phyloP scores from a whole-genome alignment of 129 eudicot species.

The Erigeron canadensis region DNA sequence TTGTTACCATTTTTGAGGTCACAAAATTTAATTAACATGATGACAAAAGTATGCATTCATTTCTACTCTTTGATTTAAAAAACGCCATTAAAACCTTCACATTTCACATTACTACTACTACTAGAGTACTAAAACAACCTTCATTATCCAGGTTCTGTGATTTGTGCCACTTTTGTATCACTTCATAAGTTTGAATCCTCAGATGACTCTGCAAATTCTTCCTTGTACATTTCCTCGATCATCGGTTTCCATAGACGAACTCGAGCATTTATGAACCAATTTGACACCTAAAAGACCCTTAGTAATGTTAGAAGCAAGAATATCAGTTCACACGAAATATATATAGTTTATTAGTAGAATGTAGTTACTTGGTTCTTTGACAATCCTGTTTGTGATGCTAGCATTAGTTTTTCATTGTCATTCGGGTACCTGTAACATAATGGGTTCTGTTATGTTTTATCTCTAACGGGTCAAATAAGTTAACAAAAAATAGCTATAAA shows the following conservation, averaged over 20 bases:
- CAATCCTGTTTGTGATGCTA: conserved; percentile 90
- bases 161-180: conserved; percentile 35
- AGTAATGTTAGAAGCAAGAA: conserved; percentile 8
- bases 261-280: conserved; percentile 93
- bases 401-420: conserved; percentile 76
- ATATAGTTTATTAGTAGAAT: neutral
- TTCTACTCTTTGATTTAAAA: conserved; percentile 22
- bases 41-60: conserved; percentile 36
- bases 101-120: neutral
- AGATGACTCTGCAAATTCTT: conserved; percentile 71
- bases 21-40: conserved; percentile 32
- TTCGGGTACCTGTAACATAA: conserved; percentile 69
- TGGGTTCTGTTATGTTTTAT: neutral
- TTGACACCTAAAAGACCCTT: conserved; percentile 52
- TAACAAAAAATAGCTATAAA: neutral
- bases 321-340: neutral
- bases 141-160: conserved; percentile 31
- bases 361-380: conserved; percentile 75
- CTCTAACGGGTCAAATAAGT: neutral
- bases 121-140: conserved; percentile 26
- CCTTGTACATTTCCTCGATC: conserved; percentile 97
- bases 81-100: conserved; percentile 19
- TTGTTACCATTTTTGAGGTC: conserved; percentile 32
- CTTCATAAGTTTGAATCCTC: conserved; percentile 46
- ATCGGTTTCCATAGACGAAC: conserved; percentile 94